These are phyloP conservation scores for Myriosclerotinia curreyana DNA, from an alignment of 2,329 filamentous ascomycete species.

Conservation along the genomic window DNA sequence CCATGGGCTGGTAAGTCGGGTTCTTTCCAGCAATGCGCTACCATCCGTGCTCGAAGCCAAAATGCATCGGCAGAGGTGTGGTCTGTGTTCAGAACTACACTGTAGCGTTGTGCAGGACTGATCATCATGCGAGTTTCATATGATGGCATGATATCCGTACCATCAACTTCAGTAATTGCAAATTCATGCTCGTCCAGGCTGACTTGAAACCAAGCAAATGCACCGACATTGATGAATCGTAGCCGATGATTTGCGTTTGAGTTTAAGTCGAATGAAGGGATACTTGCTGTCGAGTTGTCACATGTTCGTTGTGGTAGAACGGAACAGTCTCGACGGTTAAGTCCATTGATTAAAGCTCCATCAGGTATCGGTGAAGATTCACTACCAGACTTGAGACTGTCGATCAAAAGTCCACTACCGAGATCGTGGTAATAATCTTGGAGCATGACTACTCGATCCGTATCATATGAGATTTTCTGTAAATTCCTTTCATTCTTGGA, in stretches of 20 bases:
- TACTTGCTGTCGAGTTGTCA: slow-evolving; percentile 42
- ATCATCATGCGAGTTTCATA: slow-evolving; percentile 61
- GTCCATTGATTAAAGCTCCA: slow-evolving; percentile 46
- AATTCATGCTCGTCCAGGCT: slow-evolving; percentile 66
- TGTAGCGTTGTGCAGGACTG: slow-evolving; percentile 69
- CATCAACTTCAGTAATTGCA: slow-evolving; percentile 66
- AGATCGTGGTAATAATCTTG: slow-evolving; percentile 70
- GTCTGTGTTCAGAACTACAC: slow-evolving; percentile 61
- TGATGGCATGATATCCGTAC: slow-evolving; percentile 60
- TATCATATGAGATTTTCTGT: slow-evolving; percentile 51
- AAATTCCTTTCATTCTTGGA: slow-evolving; percentile 52
- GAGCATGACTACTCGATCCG: slow-evolving; percentile 63
- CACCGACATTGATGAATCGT: slow-evolving; percentile 67
- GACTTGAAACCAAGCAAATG: slow-evolving; percentile 69
- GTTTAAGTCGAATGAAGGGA: slow-evolving; percentile 48
- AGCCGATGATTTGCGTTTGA: slow-evolving; percentile 60
- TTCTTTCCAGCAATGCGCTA: slow-evolving; percentile 57
- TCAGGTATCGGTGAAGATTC: slow-evolving; percentile 47
- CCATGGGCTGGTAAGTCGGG: slow-evolving; percentile 46
- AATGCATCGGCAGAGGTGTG: slow-evolving; percentile 53
- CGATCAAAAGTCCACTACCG: slow-evolving; percentile 43
- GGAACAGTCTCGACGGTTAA: slow-evolving; percentile 44
- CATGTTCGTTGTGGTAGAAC: slow-evolving; percentile 43
- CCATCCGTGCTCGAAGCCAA: slow-evolving; percentile 63
- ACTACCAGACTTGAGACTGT: slow-evolving; percentile 43